Conservation (phyloP, 1,284 basidiomycete genomes). For the Cutaneotrichosporon dermatis region DNA sequence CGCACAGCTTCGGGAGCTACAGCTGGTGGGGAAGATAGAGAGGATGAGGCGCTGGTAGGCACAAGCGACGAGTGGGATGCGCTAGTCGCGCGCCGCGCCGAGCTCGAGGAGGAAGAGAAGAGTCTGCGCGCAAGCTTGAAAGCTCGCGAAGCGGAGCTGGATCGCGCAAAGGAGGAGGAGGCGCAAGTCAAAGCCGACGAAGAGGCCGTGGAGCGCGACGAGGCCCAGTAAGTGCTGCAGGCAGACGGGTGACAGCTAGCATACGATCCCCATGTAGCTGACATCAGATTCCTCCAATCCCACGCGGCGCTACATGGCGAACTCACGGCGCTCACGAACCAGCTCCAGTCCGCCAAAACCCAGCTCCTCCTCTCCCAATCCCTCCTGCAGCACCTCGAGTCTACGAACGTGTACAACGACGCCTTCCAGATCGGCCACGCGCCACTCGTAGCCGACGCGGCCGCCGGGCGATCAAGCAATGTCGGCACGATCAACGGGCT, state of each 20-base stretch:
- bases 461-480: constrained; percentile 50
- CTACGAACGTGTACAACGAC: constrained; percentile 97
- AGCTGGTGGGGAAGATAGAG: constrained; percentile 23
- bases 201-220: constrained; percentile 65
- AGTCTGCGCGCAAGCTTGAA: constrained; percentile 35
- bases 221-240: constrained; percentile 53
- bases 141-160: constrained; percentile 65
- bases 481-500: constrained; percentile 95
- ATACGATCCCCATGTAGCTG: constrained; percentile 17
- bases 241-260: not conserved
- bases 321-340: constrained; percentile 20
- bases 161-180: constrained; percentile 67
- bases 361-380: constrained; percentile 42
- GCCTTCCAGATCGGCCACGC: constrained; percentile 93
- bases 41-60: constrained; percentile 52
- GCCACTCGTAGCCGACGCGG: constrained; percentile 23
- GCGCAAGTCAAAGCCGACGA: constrained; percentile 70
- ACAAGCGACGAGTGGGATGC: constrained; percentile 52
- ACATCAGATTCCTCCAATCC: constrained; percentile 48
- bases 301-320: constrained; percentile 26
- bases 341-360: constrained; percentile 34
- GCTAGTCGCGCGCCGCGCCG: constrained; percentile 55
- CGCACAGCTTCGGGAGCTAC: constrained; percentile 44
- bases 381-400: constrained; percentile 61
- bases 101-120: constrained; percentile 69